Conservation (phyloP, 2,329 filamentous ascomycete genomes). For the Erysiphe neolycopersici region DNA sequence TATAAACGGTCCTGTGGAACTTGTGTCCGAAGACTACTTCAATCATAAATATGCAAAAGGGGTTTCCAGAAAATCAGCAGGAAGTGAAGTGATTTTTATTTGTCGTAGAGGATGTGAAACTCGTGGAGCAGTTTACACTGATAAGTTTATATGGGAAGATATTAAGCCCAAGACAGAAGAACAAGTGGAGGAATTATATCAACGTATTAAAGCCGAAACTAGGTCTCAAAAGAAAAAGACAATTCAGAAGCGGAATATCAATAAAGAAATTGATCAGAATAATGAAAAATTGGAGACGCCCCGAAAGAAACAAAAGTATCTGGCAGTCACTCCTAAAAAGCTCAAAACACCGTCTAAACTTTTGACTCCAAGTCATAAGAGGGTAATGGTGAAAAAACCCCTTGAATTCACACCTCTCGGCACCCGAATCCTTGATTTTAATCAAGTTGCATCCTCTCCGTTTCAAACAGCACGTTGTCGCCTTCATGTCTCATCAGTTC, state of each 20-base stretch:
- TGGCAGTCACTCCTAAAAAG: conserved; percentile 14
- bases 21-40: conserved; percentile 51
- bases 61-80: conserved; percentile 42
- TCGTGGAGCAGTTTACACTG: conserved; percentile 67
- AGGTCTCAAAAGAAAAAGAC: conserved; percentile 30
- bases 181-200: conserved; percentile 6
- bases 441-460: conserved; percentile 51
- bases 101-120: conserved; percentile 78
- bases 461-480: conserved; percentile 75
- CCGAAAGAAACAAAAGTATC: conserved; percentile 26
- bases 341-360: conserved; percentile 17
- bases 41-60: conserved; percentile 44
- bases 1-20: conserved; percentile 38
- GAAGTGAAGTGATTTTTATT: conserved; percentile 66
- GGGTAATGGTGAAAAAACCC: conserved; percentile 55
- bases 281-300: conserved; percentile 19
- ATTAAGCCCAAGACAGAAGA: conserved; percentile 26
- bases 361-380: conserved; percentile 36
- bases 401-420: conserved; percentile 91
- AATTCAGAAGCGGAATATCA: conserved; percentile 6
- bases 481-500: conserved; percentile 83
- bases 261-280: conserved; percentile 2
- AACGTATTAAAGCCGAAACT: conserved; percentile 36
- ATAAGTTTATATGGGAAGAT: conserved; percentile 81
- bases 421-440: conserved; percentile 55